phyloP scores from a whole-genome alignment of 1,139 yeast genomes.

The Scheffersomyces quercinus region DNA sequence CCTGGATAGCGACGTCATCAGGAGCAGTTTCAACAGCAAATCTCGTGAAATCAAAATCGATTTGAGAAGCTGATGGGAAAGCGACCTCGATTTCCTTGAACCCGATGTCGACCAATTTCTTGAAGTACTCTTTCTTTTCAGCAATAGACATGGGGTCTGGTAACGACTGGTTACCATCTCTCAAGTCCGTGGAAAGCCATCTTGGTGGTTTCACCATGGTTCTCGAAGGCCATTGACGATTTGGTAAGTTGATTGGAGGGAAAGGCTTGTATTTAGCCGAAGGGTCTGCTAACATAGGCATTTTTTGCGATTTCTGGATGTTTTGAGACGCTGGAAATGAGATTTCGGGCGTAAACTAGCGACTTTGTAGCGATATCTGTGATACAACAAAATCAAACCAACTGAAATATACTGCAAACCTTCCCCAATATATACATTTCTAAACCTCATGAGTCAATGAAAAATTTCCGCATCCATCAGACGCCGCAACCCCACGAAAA shows the following conservation, averaged over 20 bases:
- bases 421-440: too few relatives aligned
- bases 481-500: too few relatives aligned
- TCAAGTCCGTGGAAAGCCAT: conserved; percentile 93
- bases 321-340: too few relatives aligned
- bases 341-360: too few relatives aligned
- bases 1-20: conserved; percentile 89
- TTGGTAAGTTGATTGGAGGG: conserved; percentile 64
- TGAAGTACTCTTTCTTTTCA: conserved; percentile 87
- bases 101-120: conserved; percentile 83
- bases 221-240: conserved; percentile 86
- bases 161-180: conserved; percentile 96
- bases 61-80: conserved; percentile 94
- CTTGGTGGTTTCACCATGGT: conserved; percentile 81
- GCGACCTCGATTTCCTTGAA: conserved; percentile 97
- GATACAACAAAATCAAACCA: too few relatives aligned
- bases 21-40: conserved; percentile 93
- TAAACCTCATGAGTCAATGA: too few relatives aligned
- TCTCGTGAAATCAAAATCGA: conserved; percentile 93
- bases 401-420: too few relatives aligned
- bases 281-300: conserved; percentile 64
- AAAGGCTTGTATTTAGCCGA: conserved; percentile 73
- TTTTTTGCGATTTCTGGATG: conserved; percentile 2
- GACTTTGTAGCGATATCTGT: too few relatives aligned
- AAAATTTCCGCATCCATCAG: too few relatives aligned
- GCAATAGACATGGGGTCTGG: conserved; percentile 96